A percentile compares a stretch with the other conserved stretches of the same genome.
These are phyloP conservation scores for Paraurostyla sp. DNA, from an alignment of 73 alveolate species.

Conservation along the genomic window DNA sequence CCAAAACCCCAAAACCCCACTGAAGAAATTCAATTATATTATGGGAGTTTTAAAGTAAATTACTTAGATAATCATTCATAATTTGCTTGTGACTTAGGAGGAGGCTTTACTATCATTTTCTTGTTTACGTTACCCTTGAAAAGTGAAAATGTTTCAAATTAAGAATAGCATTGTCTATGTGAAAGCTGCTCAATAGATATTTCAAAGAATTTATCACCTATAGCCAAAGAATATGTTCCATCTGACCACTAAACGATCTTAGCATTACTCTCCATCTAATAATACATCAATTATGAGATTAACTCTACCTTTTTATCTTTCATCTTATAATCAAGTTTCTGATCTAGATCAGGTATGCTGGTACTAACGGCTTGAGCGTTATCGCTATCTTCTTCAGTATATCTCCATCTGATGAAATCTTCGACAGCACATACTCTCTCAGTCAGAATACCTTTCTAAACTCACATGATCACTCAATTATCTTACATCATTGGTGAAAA, in stretches of 20 bases:
- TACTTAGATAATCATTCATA: no score
- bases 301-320: neutral
- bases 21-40: no score
- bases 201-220: slow-evolving; percentile 72
- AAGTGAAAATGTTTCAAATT: neutral
- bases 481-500: slow-evolving; percentile 31
- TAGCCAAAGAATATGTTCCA: slow-evolving; percentile 61
- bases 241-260: slow-evolving; percentile 71
- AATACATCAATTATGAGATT: neutral
- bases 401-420: slow-evolving; percentile 36
- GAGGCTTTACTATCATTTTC: slow-evolving; percentile 39
- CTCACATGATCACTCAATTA: no score
- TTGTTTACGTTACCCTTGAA: slow-evolving; percentile 42
- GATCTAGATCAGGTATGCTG: neutral
- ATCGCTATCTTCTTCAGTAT: neutral
- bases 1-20: no score
- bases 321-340: neutral
- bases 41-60: no score
- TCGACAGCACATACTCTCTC: slow-evolving; percentile 38
- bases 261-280: slow-evolving; percentile 59
- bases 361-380: neutral
- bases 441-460: slow-evolving; percentile 12
- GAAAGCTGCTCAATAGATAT: neutral
- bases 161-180: neutral
- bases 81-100: slow-evolving; percentile 30